Evolutionary conservation across 176 grass and related monocot species (phyloP).

Genomic region (Lolium perenne): DNA sequence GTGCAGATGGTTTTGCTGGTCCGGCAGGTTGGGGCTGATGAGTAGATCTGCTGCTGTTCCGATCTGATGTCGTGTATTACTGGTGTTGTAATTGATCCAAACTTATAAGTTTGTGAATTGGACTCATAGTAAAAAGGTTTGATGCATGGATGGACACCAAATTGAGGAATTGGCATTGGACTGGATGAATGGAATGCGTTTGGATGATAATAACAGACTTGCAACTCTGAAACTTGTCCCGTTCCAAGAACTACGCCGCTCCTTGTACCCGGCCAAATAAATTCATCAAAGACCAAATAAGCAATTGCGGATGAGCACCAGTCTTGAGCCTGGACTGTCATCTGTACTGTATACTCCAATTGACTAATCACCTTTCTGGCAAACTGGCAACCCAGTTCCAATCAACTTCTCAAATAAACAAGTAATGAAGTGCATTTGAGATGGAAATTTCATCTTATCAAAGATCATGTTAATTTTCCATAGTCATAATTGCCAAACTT

Average conservation of each 20-base stretch:
- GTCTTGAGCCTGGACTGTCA: not conserved
- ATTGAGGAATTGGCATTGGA: not conserved
- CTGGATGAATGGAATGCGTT: not conserved
- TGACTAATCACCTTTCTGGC: not conserved
- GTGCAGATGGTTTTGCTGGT: constrained; percentile 37
- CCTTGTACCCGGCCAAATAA: not conserved
- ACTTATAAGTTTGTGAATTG: not conserved
- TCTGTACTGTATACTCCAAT: not conserved
- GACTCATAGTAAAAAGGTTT: not conserved
- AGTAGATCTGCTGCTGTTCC: not conserved
- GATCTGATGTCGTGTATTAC: not conserved
- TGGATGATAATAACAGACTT: not conserved
- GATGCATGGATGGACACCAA: not conserved
- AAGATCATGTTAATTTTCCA: not conserved
- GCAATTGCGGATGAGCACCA: not conserved
- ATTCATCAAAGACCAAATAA: not conserved
- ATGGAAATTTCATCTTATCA: not conserved
- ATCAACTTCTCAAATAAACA: not conserved
- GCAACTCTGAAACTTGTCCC: too few species aligned
- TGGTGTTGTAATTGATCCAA: not conserved
- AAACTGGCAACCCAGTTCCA: not conserved
- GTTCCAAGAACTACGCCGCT: too few species aligned
- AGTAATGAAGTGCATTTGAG: not conserved
- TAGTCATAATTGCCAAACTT: not conserved
- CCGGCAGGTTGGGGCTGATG: not conserved